Base-by-base conservation (phyloP, 805 yeast genomes). In the Sungouiella thailandica region DNA sequence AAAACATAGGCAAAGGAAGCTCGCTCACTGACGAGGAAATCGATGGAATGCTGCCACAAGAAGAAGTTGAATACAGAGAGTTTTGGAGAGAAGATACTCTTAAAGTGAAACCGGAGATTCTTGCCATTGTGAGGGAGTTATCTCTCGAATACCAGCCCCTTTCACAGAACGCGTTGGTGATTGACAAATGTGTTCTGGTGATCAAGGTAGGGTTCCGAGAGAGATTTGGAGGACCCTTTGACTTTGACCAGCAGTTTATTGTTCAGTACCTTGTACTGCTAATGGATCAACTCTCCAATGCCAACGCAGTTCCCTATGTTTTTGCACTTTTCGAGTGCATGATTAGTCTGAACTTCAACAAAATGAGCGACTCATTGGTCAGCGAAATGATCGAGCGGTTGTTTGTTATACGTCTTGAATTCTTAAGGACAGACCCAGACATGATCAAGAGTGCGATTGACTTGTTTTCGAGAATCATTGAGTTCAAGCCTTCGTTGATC, bases 1-100 rank as follows among this genome's bases (percentile, higher is more conserved):
- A 70, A n/a, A 84, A 81, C 34, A 61, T 86, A 3, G 93, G 87
- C 0, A 80, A 78, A 36, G 86, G 88, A 0, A 55, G 82, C 49
- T 74, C 75, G 31, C 55, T 72, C 2, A 80, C 85, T 0, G 86
- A 79, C 17, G 70, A 63, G 16, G 59, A 63, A 2, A 69, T 63
- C 26, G 71, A 65, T 15, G 60, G 56, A 26, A 60, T 60, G 16
- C 47, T 42, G 6, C 62, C 57, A 11, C 67, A 69, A 31, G 39
- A 51, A 15, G 57, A 55, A 17, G 25, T 33, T 4, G 39, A 39
- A 2, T 36, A 37, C 13, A 44, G 51, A 29, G 46, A 48, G 14
- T 76, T 63, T 46, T 78, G 85, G 83, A 27, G 37, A 0, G 39
- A 48, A 10, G 83, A 80, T 49, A 73, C 76, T 2, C 44, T 62